phyloP scores from a whole-genome alignment of 2,329 filamentous ascomycete genomes.

The Xylaria sp. region DNA sequence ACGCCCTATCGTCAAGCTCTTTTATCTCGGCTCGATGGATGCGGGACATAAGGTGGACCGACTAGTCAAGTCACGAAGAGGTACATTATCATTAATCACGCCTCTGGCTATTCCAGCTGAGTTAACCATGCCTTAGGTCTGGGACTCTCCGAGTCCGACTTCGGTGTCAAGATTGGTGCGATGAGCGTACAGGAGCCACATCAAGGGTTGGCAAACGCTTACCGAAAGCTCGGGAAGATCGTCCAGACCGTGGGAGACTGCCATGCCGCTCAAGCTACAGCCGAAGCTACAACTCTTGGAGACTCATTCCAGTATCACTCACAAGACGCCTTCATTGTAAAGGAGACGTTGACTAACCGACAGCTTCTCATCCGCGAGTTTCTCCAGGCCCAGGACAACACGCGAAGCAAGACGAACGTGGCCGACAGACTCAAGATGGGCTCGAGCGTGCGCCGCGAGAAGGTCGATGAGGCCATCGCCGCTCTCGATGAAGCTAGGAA shows the following conservation, averaged over 20 bases:
- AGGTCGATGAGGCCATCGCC: constrained; percentile 96
- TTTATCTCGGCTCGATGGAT: constrained; percentile 95
- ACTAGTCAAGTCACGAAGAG: constrained; percentile 88
- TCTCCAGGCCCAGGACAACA: constrained; percentile 84
- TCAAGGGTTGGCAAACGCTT: constrained; percentile 83
- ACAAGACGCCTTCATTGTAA: constrained; percentile 94
- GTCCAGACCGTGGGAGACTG: constrained; percentile 94
- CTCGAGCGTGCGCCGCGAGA: constrained; percentile 87
- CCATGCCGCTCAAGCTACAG: constrained; percentile 94
- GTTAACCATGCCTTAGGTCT: constrained; percentile 65
- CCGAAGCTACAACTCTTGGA: constrained; percentile 91
- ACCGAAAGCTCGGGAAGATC: constrained; percentile 91
- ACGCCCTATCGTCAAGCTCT: constrained; percentile 88
- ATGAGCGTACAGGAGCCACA: constrained; percentile 93
- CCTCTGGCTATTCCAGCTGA: constrained; percentile 12
- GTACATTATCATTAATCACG: constrained; percentile 54
- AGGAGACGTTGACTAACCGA: constrained; percentile 95
- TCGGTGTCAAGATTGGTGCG: constrained; percentile 84
- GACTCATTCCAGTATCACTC: constrained; percentile 96
- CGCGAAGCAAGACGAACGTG: constrained; percentile 80
- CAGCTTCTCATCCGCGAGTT: constrained; percentile 95
- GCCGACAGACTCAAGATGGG: constrained; percentile 88
- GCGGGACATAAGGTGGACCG: constrained; percentile 96
- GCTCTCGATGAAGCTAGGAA: constrained; percentile 85
- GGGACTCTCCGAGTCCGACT: constrained; percentile 88